Conservation (phyloP, 169 alveolate genomes). For the Toxoplasma gondii region DNA sequence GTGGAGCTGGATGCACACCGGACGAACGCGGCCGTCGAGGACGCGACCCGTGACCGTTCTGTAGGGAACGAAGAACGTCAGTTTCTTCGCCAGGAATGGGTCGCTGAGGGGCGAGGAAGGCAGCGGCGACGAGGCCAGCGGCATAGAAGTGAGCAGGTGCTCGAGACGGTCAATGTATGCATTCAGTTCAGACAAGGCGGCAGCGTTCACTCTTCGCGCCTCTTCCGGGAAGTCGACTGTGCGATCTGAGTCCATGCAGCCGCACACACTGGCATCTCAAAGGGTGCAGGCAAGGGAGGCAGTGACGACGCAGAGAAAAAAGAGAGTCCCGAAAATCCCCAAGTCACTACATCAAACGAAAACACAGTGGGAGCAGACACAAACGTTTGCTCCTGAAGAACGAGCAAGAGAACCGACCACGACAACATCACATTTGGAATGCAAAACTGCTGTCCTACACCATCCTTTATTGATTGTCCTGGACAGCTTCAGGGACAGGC, state of each 20-base stretch:
- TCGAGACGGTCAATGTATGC: conserved; percentile 49
- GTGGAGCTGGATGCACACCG: conserved; percentile 39
- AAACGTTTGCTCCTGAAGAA: no score
- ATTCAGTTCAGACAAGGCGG: conserved; percentile 44
- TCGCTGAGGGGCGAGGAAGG: not conserved
- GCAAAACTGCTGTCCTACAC: no score
- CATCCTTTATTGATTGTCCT: no score
- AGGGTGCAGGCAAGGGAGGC: not conserved
- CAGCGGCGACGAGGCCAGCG: not conserved
- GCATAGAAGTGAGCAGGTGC: conserved; percentile 33
- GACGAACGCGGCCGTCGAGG: conserved; percentile 38
- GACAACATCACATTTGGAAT: no score
- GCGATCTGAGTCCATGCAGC: conserved; percentile 10
- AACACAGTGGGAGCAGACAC: no score
- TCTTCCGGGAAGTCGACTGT: conserved; percentile 44
- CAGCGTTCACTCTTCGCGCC: conserved; percentile 38
- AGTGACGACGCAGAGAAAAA: not conserved
- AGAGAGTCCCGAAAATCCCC: not conserved
- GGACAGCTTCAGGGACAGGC: no score
- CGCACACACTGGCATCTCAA: not conserved
- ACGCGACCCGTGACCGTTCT: not conserved
- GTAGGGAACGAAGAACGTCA: conserved; percentile 21
- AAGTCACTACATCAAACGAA: no score
- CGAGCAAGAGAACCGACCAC: no score
- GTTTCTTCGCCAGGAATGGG: conserved; percentile 7